These are phyloP conservation scores for Backusella circina DNA, from an alignment of 192 early-diverging fungal species.

Conservation along the genomic window DNA sequence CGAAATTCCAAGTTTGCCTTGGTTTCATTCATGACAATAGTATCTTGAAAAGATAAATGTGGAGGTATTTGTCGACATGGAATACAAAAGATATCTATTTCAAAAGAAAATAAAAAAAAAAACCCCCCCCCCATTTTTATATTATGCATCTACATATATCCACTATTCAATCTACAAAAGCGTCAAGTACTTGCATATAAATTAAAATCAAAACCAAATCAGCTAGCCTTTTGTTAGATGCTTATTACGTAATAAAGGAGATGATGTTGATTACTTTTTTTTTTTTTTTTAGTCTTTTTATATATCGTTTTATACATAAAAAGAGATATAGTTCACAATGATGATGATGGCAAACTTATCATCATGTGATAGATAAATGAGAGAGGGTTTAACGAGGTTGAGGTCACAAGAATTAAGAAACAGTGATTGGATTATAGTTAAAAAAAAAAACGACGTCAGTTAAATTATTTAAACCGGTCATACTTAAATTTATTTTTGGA, in stretches of 20 bases:
- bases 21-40: conserved; percentile 36
- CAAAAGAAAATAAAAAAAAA: not conserved
- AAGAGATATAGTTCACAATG: not conserved
- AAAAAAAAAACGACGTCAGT: not conserved
- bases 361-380: conserved; percentile 61
- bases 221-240: not conserved
- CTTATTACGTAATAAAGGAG: not conserved
- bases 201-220: not conserved
- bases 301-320: not conserved
- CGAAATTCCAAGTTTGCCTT: conserved; percentile 40
- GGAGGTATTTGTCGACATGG: not conserved
- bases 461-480: not conserved
- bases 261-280: too few relatives aligned
- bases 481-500: not conserved
- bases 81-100: not conserved
- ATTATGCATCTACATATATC: not conserved
- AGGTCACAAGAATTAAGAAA: conserved; percentile 27
- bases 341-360: not conserved
- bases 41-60: not conserved
- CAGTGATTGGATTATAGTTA: not conserved
- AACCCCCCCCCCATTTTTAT: not conserved
- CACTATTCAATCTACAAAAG: not conserved
- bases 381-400: conserved; percentile 57
- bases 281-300: not conserved
- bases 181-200: not conserved